Evolutionary conservation across 148 eudicot species (phyloP), one percentile per base, ranked within the genome.

Genomic region (Chenopodium quinoa): DNA sequence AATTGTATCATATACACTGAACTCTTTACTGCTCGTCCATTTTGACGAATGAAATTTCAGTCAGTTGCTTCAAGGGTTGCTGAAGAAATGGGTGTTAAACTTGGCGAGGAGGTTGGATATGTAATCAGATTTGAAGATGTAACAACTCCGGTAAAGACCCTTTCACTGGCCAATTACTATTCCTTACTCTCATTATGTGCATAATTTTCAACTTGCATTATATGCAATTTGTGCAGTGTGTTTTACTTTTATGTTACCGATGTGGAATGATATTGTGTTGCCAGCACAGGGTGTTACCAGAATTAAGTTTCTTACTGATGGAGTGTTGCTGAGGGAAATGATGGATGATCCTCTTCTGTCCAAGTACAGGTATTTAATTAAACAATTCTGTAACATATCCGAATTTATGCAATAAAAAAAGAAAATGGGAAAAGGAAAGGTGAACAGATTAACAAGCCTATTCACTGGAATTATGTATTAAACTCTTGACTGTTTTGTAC

Each of bases 101-200:
- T 97, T 78, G 98, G 99, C n/a, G 95, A 97, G 80, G 97, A 94
- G 89, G 99, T 97, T 84, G 99, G 99, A 81, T 97, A 97, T 84
- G 90, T 96, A 78, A 97, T 97, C 82, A 90, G 98, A 85, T 97
- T 97, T 85, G 99, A 97, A 89, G 98, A 97, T 86, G 78, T 94
- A 48, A 89, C 98, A 50, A 82, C 90, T 70, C 70, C 75, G 84
- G 98, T 91, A 83, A 86, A 86, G 92, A 82, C 37, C 62, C 83
- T 80, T 73, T 32, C 56, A 56, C 73, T 62, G 10, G 27, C 47
- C 13, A 74, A 44, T 82, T 79, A 70, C 58, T 19, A 46, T 75
- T 60, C 14, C 22, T 47, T 44, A 27, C 9, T 46, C 9, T 20
- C 37, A 64, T 22, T 60, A 16, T 29, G 8, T 77, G 73, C 34